Evolutionary conservation across 2,329 filamentous ascomycete species (phyloP).

Genomic region (Sclerotinia trifoliorum): DNA sequence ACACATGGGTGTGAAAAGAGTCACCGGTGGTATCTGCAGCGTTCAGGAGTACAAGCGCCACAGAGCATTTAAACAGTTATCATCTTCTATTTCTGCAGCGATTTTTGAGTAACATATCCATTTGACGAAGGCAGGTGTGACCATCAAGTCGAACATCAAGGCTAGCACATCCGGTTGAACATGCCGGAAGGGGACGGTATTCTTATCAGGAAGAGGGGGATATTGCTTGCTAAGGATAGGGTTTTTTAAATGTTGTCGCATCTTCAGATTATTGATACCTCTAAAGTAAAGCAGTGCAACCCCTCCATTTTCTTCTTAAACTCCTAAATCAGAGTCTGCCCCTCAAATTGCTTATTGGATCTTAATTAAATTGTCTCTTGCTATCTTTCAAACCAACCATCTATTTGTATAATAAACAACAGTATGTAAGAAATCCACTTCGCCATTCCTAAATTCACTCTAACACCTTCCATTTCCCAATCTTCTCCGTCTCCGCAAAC

Average conservation of each 20-base stretch:
- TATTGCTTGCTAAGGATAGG: neutral
- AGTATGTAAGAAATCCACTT: no score
- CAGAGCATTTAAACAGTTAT: no score
- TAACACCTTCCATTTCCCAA: neutral
- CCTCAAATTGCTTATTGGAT: neutral
- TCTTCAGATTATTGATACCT: neutral
- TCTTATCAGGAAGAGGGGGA: neutral
- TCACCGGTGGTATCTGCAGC: no score
- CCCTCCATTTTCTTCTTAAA: neutral
- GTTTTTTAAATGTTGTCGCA: neutral
- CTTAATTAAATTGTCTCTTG: neutral
- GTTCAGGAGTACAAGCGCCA: no score
- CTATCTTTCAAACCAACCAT: neutral
- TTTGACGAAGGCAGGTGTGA: no score
- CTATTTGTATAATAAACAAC: no score
- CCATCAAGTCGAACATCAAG: neutral
- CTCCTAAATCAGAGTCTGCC: accelerated
- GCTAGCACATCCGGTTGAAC: no score
- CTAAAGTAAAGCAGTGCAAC: neutral
- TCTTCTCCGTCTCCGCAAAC: neutral
- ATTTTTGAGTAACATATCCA: no score
- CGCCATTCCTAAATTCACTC: neutral
- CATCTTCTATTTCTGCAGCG: no score
- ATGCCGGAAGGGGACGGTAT: no score
- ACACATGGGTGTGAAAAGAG: no score